Base-by-base conservation (phyloP, 2,329 filamentous ascomycete species). In the Xylaria digitata region DNA sequence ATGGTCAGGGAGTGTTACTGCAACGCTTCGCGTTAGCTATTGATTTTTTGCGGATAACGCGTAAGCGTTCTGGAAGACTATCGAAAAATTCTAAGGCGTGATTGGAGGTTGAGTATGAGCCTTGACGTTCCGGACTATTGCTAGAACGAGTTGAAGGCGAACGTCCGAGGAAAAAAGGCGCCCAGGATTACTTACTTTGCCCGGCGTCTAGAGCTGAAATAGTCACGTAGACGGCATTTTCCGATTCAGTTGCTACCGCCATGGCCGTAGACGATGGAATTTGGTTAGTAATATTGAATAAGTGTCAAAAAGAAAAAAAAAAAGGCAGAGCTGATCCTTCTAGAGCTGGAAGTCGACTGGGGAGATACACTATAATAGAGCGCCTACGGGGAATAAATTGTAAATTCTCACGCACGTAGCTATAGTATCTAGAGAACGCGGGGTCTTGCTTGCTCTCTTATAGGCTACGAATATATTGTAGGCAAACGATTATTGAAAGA, bases 1-100 rank as follows among this genome's bases (percentile, higher is more conserved):
- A 9, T 72, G 72, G 57, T 85, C 81, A 0, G 83, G 82, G 4
- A 86, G 78, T 15, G 83, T 85, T 21, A 85, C 65, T 67, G 17
- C 21, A 40, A 17, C 1, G 30, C 11, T n/a, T 1, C 3, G 6
- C 6, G 43, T 67, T 13, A 67, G 65, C 13, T 45, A 13, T 32
- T 45, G 2, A 11, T 7, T 32, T 26, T 7, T 46, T 17, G 4
- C 15, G 2, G 3, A 8, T 21, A 5, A 57, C 42, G 2, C 21
- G n/a, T 21, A 37, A 30, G 13, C 48, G 11, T 11, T 13, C 21
- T 1, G 0, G 9, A 21, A 7, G 9, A 5, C 8, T 19, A 11
- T 19, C 8, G 9, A 53, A 19, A 21, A 19, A 6, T 34, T 0
- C 21, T 2, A 13, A 53, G 4, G 13, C 1, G 3, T 42, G 34